Evolutionary conservation across 805 yeast species (phyloP), one percentile per base, ranked within the genome.

Genomic region (Yarrowia alimentaria): DNA sequence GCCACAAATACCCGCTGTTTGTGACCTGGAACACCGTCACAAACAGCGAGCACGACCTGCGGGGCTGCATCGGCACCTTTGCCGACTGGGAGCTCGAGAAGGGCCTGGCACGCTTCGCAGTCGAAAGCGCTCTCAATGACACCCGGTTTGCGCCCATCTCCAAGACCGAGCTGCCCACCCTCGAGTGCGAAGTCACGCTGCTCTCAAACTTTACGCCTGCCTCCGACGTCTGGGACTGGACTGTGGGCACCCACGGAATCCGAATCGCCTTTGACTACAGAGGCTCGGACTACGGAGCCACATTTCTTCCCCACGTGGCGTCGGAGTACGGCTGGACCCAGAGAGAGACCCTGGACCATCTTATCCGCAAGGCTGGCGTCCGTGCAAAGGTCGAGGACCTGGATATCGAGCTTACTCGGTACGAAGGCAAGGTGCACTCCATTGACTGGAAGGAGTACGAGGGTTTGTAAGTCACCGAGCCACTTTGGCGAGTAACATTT

Each of bases 61-160:
- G 98, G 33, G 99, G 99, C 0, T 91, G 99, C 62, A 93, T 91
- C 51, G 99, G 99, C 1, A 90, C 96, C 0, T 93, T 93, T 63
- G 69, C 73, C 14, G 67, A 76, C 12, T 64, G 75, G 52, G 71
- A 75, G 0, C 58, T 85, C 2, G 80, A 74, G 13, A 45, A 61
- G 1, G 96, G 93, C 0, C 73, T 89, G 3, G 63, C 68, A 17
- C 71, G 73, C 29, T 91, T 81, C 61, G 73, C 96, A 0, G 49
- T 22, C 12, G 9, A 40, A 14, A 68, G 78, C 2, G 96, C 95
- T 0, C 67, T 88, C 6, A 78, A 85, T 47, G 99, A 93, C 60
- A 63, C 81, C 1, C 68, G 99, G 38, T 93, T 93, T 62, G 59
- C 71, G 1, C 90, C 95, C 0, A 80, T 93, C 8, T 32, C 58